Base-by-base conservation (phyloP, 192 early-diverging fungal species). In the Ramicandelaber brevisporus region DNA sequence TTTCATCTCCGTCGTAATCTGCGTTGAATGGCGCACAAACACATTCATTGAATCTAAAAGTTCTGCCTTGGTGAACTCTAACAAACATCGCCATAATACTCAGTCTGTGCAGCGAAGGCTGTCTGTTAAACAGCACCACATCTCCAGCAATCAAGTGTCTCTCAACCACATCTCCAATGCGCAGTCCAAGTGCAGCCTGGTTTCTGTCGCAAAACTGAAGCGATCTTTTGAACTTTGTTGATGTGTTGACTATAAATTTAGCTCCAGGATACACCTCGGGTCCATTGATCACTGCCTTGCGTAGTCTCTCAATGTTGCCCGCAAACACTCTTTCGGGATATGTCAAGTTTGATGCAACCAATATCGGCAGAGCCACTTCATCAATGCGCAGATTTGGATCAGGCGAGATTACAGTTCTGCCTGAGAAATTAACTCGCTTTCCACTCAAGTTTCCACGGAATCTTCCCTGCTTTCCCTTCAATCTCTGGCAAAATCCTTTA, bases 1-100 rank as follows among this genome's bases (percentile, higher is more conserved):
- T 99, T 50, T 99, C 95, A 48, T 99, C 95, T 38, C 95, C 95
- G 37, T 99, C 95, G 41, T 96, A 96, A 68, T 96, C 95, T 20
- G 95, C 95, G 49, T 99, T 99, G 45, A 96, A 99, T 17, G 90
- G 95, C 9, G 80, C 74, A 50, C 90, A 96, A n/a, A 93, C 89
- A 66, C 88, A 99, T 46, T 96, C 88, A 54, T 99, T 99, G 65
- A 99, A 92, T 29, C 90, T 75, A 62, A 96, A 85, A 5, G 95
- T 99, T 40, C 88, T 56, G 85, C 88, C 89, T 2, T 90, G 95
- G 43, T 78, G 73, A 16, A 95, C 65, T 30, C 60, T 57, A 19
- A 63, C 84, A 50, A 73, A 81, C 49, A 96, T 90, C 1, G 90
- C 78, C 88, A 99, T 90, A 39, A 96, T 96, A 48, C 67, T 72